phyloP scores from a whole-genome alignment of 2,329 filamentous ascomycete species.

The Hansfordia pulvinata region DNA sequence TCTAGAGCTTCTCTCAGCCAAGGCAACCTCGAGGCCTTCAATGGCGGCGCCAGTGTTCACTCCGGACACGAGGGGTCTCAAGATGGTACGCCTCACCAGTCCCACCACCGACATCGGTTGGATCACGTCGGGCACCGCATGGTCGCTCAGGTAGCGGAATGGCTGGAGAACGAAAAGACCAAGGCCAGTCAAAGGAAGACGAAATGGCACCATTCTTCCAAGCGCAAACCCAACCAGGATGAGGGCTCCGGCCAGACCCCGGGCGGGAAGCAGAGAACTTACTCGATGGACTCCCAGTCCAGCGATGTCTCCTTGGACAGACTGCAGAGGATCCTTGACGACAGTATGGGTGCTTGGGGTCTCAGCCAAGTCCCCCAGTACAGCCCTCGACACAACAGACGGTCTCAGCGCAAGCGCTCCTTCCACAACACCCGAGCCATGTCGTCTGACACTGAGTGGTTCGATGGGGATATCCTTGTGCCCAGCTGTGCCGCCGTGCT shows the following conservation, averaged over 20 bases:
- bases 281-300: conserved; percentile 51
- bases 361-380: conserved; percentile 29
- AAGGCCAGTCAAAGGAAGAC: conserved; percentile 46
- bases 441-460: conserved; percentile 76
- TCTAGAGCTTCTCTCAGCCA: conserved; percentile 19
- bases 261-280: conserved; percentile 21
- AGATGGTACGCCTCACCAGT: conserved; percentile 15
- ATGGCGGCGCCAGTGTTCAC: conserved; percentile 9
- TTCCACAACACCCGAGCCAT: conserved; percentile 30
- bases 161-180: conserved; percentile 68
- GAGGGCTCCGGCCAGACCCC: conserved; percentile 2
- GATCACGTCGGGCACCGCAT: conserved; percentile 37
- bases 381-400: conserved; percentile 27
- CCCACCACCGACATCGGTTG: conserved; percentile 18
- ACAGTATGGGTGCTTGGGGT: conserved; percentile 43
- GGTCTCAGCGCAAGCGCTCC: conserved; percentile 20
- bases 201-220: conserved; percentile 25
- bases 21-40: conserved; percentile 18
- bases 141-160: conserved; percentile 63
- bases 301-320: conserved; percentile 64
- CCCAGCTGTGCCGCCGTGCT: conserved; percentile 73
- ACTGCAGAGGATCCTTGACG: conserved; percentile 67
- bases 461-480: conserved; percentile 70
- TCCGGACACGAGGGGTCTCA: conserved; percentile 12
- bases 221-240: conserved; percentile 13